These are phyloP conservation scores for Aspergillus heteromorphus DNA, from an alignment of 495 filamentous ascomycete species.

Conservation along the genomic window DNA sequence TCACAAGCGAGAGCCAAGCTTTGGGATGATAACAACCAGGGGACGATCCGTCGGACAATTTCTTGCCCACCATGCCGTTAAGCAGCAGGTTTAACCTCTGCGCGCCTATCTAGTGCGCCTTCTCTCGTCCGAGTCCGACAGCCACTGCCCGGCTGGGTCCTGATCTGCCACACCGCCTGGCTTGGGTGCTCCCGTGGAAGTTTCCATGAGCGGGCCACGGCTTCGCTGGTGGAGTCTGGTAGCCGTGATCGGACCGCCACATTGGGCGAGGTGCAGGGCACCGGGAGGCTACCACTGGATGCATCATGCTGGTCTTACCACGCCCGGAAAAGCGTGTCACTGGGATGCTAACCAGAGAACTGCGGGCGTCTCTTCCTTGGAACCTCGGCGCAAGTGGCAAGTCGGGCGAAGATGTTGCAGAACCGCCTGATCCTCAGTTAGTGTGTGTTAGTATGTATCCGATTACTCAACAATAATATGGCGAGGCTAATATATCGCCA, in stretches of 20 bases:
- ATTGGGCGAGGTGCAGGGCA: constrained; percentile 21
- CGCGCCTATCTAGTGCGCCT: background rate
- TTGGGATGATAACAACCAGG: constrained; percentile 8
- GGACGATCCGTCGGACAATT: constrained; percentile 19
- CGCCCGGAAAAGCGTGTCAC: background rate
- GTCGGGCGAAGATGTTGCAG: constrained; percentile 19
- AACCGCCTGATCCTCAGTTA: background rate
- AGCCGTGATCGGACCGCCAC: constrained; percentile 27
- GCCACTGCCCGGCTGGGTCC: constrained; percentile 6
- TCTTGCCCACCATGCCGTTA: constrained; percentile 4
- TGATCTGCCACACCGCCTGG: constrained; percentile 8
- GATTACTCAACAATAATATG: background rate
- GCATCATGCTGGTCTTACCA: constrained; percentile 4
- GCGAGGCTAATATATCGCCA: background rate
- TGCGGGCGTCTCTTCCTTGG: constrained; percentile 12
- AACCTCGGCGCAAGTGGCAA: constrained; percentile 20
- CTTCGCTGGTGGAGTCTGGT: constrained; percentile 13
- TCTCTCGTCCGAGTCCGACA: background rate
- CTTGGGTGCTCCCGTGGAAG: constrained; percentile 15
- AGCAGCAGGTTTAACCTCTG: background rate
- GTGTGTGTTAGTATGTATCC: background rate
- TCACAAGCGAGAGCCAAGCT: constrained; percentile 17
- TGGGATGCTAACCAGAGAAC: background rate
- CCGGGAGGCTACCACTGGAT: constrained; percentile 6
- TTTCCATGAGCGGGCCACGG: constrained; percentile 26